These are phyloP conservation scores for Diplocarpon rosae DNA, from an alignment of 2,329 filamentous ascomycete species.

Conservation along the genomic window DNA sequence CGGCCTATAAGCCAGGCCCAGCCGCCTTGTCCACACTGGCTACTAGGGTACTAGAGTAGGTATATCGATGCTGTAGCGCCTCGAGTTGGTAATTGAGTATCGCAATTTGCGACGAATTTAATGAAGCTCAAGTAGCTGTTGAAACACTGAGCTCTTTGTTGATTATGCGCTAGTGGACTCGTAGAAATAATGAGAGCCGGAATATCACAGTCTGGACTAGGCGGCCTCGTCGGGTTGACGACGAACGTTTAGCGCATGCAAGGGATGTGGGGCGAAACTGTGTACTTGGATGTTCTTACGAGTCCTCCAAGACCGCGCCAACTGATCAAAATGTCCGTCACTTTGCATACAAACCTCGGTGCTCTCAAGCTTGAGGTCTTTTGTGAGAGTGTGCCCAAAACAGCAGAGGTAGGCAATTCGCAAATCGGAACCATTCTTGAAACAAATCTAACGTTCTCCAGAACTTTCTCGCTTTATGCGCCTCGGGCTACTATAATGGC, in stretches of 20 bases:
- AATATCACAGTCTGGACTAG: too few species aligned
- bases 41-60: not conserved
- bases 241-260: slow-evolving; percentile 1
- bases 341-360: slow-evolving; percentile 77
- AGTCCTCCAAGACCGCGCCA: not conserved
- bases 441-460: slow-evolving; percentile 27
- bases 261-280: slow-evolving; percentile 1
- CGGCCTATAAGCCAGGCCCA: slow-evolving; percentile 23
- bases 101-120: too few species aligned
- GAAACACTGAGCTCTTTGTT: too few species aligned
- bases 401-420: slow-evolving; percentile 54
- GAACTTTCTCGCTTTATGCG: slow-evolving; percentile 84
- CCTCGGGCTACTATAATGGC: slow-evolving; percentile 62
- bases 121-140: too few species aligned
- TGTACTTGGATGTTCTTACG: not conserved
- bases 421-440: not conserved
- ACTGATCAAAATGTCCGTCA: slow-evolving; percentile 45
- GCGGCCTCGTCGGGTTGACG: too few species aligned
- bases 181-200: too few species aligned
- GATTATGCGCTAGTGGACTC: too few species aligned
- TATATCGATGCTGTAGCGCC: not conserved
- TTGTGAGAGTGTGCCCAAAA: slow-evolving; percentile 89
- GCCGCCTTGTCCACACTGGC: slow-evolving; percentile 10
- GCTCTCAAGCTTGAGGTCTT: slow-evolving; percentile 94
- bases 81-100: not conserved